Evolutionary conservation across 495 filamentous ascomycete genomes (phyloP).

Genomic region (Neurospora sp.): DNA sequence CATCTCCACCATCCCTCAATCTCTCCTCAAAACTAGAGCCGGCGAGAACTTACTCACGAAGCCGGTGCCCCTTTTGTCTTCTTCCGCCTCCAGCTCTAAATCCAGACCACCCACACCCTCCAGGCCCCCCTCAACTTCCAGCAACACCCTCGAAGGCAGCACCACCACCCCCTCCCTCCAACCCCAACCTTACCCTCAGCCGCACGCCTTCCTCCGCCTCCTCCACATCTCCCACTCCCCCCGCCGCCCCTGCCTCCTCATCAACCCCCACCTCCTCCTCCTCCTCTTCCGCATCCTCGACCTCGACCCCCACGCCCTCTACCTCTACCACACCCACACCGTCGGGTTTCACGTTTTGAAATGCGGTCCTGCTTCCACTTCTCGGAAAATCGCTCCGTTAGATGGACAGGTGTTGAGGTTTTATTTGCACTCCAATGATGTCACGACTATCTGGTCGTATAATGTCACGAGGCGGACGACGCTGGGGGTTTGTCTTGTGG

Average conservation of each 20-base stretch:
- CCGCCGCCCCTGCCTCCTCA: not conserved
- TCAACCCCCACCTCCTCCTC: not conserved
- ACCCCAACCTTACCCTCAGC: not conserved
- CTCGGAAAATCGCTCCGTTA: not conserved
- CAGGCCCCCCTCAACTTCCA: not conserved
- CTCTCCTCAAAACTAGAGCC: not conserved
- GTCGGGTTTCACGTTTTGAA: not conserved
- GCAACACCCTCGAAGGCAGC: no score
- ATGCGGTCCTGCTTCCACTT: not conserved
- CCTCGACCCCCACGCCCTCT: not conserved
- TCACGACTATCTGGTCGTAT: not conserved
- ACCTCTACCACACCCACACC: not conserved
- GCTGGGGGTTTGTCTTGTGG: not conserved
- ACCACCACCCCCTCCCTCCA: not conserved
- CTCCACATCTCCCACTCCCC: not conserved
- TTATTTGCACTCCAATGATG: not conserved
- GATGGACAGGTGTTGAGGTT: not conserved
- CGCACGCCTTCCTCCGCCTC: not conserved
- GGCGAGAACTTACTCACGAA: not conserved
- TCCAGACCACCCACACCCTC: accelerated
- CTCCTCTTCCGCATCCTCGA: not conserved
- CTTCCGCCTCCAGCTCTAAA: not conserved
- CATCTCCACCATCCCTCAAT: not conserved
- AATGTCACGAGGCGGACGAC: not conserved
- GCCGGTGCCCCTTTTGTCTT: not conserved